phyloP scores from a whole-genome alignment of 768 basidiomycete species.

The Leccinum obscurum region DNA sequence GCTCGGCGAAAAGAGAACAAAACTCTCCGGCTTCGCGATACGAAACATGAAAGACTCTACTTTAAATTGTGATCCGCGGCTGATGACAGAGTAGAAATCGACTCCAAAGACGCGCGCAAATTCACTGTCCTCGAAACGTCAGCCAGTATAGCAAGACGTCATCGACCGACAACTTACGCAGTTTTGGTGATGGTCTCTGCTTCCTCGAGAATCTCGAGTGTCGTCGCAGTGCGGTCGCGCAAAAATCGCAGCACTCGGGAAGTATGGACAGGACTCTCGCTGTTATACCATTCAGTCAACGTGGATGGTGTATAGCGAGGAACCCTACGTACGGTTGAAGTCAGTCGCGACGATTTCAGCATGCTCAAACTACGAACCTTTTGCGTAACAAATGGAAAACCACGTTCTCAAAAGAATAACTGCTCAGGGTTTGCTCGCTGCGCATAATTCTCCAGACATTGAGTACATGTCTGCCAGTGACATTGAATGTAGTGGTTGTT shows the following conservation, averaged over 20 bases:
- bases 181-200: slow-evolving; percentile 86
- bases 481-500: slow-evolving; percentile 80
- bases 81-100: slow-evolving; percentile 94
- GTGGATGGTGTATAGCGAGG: slow-evolving; percentile 69
- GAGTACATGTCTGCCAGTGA: slow-evolving; percentile 86
- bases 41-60: slow-evolving; percentile 99
- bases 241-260: slow-evolving; percentile 62
- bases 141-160: background rate
- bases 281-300: slow-evolving; percentile 69
- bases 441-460: slow-evolving; percentile 94
- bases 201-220: slow-evolving; percentile 78
- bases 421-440: slow-evolving; percentile 71
- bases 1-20: slow-evolving; percentile 88
- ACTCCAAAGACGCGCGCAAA: slow-evolving; percentile 97
- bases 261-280: slow-evolving; percentile 54
- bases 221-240: slow-evolving; percentile 59
- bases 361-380: slow-evolving; percentile 50
- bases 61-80: slow-evolving; percentile 96
- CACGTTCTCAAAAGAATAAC: slow-evolving; percentile 89
- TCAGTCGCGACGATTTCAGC: slow-evolving; percentile 1
- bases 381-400: slow-evolving; percentile 75
- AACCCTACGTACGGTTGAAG: slow-evolving; percentile 46
- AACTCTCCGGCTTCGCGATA: slow-evolving; percentile 93
- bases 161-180: slow-evolving; percentile 51
- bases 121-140: slow-evolving; percentile 56